These are phyloP conservation scores for Klebsormidium nitens DNA, from an alignment of 139 green algal species.

Conservation along the genomic window DNA sequence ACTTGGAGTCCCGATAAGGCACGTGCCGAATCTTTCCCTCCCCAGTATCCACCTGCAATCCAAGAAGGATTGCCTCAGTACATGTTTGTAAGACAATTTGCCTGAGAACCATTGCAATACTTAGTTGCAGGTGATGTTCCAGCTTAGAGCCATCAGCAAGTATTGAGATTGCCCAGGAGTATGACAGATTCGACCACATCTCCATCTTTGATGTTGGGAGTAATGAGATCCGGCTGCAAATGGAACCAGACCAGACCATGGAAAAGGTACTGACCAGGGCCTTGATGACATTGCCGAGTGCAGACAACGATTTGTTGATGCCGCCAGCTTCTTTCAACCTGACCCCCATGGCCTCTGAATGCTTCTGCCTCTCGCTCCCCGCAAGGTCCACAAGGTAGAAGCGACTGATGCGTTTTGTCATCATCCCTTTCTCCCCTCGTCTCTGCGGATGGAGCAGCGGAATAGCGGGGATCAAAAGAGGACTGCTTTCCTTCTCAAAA, in stretches of 20 bases:
- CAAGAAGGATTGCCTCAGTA: too few species aligned
- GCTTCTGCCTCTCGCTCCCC: conserved; percentile 77
- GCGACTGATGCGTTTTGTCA: conserved; percentile 23
- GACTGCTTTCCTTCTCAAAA: conserved; percentile 8
- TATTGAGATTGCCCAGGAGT: too few species aligned
- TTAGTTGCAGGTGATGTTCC: too few species aligned
- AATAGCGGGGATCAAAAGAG: not conserved
- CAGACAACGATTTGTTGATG: conserved; percentile 95
- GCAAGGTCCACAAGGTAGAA: conserved; percentile 60
- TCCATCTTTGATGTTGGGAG: too few species aligned
- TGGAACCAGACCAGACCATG: too few species aligned
- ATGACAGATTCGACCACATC: too few species aligned
- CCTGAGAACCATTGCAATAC: too few species aligned
- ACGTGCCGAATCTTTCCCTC: conserved; percentile 67
- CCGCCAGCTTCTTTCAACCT: conserved; percentile 84
- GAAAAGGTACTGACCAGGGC: too few species aligned
- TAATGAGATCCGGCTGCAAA: too few species aligned
- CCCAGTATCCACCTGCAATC: conserved; percentile 40
- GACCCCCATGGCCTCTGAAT: conserved; percentile 63
- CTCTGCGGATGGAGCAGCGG: conserved; percentile 15
- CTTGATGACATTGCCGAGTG: conserved; percentile 91
- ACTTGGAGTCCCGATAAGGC: conserved; percentile 91
- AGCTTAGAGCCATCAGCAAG: too few species aligned
- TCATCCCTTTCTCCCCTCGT: not conserved
- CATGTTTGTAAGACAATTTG: too few species aligned